Base-by-base conservation (phyloP, 306 rosid genomes). In the Senna tora region DNA sequence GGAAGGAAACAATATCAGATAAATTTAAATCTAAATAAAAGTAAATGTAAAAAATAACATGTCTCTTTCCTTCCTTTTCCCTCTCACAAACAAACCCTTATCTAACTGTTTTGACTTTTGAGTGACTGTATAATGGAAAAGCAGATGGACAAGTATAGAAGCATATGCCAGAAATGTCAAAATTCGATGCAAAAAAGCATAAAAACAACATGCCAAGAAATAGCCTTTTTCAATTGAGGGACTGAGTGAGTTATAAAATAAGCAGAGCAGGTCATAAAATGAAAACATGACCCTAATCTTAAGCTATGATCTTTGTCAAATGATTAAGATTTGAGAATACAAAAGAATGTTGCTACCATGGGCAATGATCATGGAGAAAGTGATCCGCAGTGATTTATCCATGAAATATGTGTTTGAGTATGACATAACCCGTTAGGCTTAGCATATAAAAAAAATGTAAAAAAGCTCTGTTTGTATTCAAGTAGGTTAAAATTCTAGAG, bases 401-500 rank as follows among this genome's bases (percentile, higher is more conserved):
- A 42, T 41, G 7, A 21, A 60, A 64, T 67, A 15, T 43, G 38
- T 60, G n/a, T 36, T 19, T 46, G 28, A 59, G n/a, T 33, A 28
- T 33, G 20, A 59, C 28, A 4, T 10, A 39, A 45, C 58, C 60
- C 51, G 12, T 69, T 36, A 36, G 5, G 8, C 39, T 4, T 36
- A 33, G 58, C 58, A 34, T 72, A 22, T 19, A 9, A 41, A 21
- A 41, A 21, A 62, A 33, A 54, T 46, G 39, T 69, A 7, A 12
- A 46, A 34, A 72, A 30, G 43, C 42, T 61, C 20, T 54, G 38
- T 21, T 64, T 64, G 45, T 56, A 36, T 28, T 15, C 19, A 50
- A 59, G 75, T 38, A 59, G 59, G 33, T 78, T 56, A 72, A 36
- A 25, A 22, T 46, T 68, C 50, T 16, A 57, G n/a, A 42, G 36